Evolutionary conservation across 371 early-diverging fungal species (phyloP), one percentile per base, ranked within the genome.

Genomic region (Mortierella sp.): DNA sequence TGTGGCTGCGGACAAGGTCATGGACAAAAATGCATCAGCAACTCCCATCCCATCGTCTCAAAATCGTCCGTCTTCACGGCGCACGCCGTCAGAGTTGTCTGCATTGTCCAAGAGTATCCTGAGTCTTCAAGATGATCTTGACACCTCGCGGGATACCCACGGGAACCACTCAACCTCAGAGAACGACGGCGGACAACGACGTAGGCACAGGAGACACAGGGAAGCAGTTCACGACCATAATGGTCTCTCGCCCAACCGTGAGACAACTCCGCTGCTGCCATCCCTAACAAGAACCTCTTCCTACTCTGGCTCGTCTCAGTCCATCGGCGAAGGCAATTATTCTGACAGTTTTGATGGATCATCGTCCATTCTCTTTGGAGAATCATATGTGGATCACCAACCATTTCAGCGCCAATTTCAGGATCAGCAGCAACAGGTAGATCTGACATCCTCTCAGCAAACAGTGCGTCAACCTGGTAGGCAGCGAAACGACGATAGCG

Each of bases 351-450:
- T 55, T 14, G 69, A 64, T 1, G 75, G 64, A 6, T 63, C 64
- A 24, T 48, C 71, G 19, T 50, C 75, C 6, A 39, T 68, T 6
- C 59, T 75, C 24, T 75, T 67, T 28, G 59, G 39, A 9, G 64
- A 49, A n/a, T 75, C 75, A 21, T 75, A 68, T 55, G 57, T 75
- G 7, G 75, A 75, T 31, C 69, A 69, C 49, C 75, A 75, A 51
- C 69, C 55, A 11, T 39, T 75, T 15, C 75, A 75, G 31, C 64
- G 69, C 8, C 58, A 70, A 14, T 51, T 58, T n/a, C 65, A 71
- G 15, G 65, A 56, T 30, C 65, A 57, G 39, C 46, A 50, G 14
- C 50, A 50, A 31, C 57, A 46, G 7, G 7, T 32, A 21, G 46
- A 47, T 15, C 59, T 37, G 3, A 31, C 55, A 17, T n/a, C 56